phyloP scores from a whole-genome alignment of 2,329 filamentous ascomycete genomes.

The Diaporthe citri region DNA sequence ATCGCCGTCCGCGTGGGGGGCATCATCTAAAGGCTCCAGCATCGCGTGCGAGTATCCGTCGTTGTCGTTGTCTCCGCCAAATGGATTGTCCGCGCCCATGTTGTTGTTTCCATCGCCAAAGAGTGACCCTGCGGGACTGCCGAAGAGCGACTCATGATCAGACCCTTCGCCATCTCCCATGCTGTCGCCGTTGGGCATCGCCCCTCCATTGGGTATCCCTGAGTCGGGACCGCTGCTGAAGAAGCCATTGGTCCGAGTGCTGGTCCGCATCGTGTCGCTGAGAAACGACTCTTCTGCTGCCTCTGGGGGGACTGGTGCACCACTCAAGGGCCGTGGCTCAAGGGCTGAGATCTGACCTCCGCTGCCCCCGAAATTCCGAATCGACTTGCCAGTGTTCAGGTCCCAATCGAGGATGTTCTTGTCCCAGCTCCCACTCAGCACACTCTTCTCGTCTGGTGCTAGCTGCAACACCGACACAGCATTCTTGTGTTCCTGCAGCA shows the following conservation, averaged over 20 bases:
- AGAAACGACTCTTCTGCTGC: constrained; percentile 68
- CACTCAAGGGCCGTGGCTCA: constrained; percentile 84
- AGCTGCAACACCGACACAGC: constrained; percentile 90
- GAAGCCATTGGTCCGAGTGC: constrained; percentile 75
- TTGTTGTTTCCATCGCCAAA: constrained; percentile 79
- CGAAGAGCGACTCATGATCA: constrained; percentile 84
- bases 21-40: constrained; percentile 57
- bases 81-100: constrained; percentile 62
- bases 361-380: constrained; percentile 80
- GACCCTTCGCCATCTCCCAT: constrained; percentile 72
- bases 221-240: constrained; percentile 51
- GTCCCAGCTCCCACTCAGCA: constrained; percentile 96
- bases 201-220: constrained; percentile 46
- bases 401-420: constrained; percentile 97
- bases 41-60: constrained; percentile 72
- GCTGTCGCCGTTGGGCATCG: constrained; percentile 56
- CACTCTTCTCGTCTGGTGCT: constrained; percentile 85
- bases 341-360: constrained; percentile 90
- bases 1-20: constrained; percentile 55
- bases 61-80: constrained; percentile 86
- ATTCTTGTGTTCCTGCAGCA: constrained; percentile 85
- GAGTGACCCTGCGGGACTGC: constrained; percentile 83
- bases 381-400: constrained; percentile 84
- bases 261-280: constrained; percentile 82
- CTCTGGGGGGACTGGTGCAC: constrained; percentile 80